Base-by-base conservation (phyloP, 2,329 filamentous ascomycete genomes). In the Leptographium galeiforme region DNA sequence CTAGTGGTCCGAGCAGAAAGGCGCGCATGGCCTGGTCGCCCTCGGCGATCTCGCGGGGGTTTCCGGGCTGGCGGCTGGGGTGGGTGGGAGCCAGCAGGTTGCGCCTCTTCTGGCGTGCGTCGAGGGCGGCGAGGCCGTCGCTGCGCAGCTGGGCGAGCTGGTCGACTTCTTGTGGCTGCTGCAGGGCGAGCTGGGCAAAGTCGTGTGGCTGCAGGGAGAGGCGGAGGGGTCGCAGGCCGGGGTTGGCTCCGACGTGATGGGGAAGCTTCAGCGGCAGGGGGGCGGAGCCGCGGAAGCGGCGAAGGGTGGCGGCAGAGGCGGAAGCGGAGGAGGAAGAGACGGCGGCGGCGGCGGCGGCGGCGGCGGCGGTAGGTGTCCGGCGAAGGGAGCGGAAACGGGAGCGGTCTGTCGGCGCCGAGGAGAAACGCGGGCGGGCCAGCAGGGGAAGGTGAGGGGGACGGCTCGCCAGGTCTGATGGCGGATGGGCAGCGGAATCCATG, bases 1-100 rank as follows among this genome's bases (percentile, higher is more conserved):
- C 57, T 30, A 58, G 56, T 10, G 51, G 50, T 25, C 38, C 45
- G 34, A 57, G 19, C 43, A 59, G 33, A 41, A 51, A n/a, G 13
- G 34, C 34, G 16, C 52, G 41, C 38, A 59, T 55, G 45, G 56
- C 54, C 36, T 56, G 52, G 10, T 44, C 43, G 40, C 57, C 56
- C 53, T 56, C 57, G 34, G 53, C 49, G 52, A 51, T 53, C 25
- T 55, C 48, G 34, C 54, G 52, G 10, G 33, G 34, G 34, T n/a
- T 43, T 5, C 46, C 39, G 16, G 36, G n/a, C 2, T 14, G 18
- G n/a, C 8, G 43, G 18, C 12, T 11, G 19, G 4, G 19, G 2
- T 18, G 8, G 25, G 44, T 30, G 44, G 25, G 25, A 10, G 44
- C 12, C 32, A 14, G 36, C 19, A 32, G 48, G 18, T 16, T 6